Evolutionary conservation across 2,329 filamentous ascomycete species (phyloP), one percentile per base, ranked within the genome.

Genomic region (Phialophora tarda): DNA sequence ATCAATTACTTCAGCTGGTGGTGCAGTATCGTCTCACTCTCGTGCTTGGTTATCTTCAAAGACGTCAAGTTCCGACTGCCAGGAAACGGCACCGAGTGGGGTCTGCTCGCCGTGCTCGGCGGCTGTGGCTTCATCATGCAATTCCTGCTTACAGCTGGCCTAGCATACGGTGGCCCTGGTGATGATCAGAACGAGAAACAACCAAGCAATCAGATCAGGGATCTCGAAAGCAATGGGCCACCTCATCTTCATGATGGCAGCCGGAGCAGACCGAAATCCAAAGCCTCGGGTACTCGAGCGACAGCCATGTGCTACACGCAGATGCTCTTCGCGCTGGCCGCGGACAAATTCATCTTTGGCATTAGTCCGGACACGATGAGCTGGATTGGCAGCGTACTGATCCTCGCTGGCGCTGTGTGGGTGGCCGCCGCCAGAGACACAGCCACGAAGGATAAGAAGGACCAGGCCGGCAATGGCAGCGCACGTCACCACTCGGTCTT

Each of bases 1-100:
- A 91, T 96, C 63, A 96, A 92, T 73, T 96, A 93, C 78, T 96
- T 97, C 74, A 87, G 88, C 2, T 80, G 82, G 0, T 89, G 86
- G 80, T 91, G 89, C 72, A 89, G 87, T 0, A 72, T 93, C 2
- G 87, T 96, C 56, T 89, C 88, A 51, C 75, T 84, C 1, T 72
- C 86, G 0, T 86, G 86, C 32, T 85, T 96, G 70, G 69, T 85
- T 4, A 73, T 78, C 2, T 69, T 89, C 3, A 86, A 87, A 2
- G 80, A 79, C 7, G 81, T 89, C 4, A 83, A 83, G 1, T 86
- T 89, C 68, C 75, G 86, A 5, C 75, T 89, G 1, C 88, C 88
- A 0, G 77, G 76, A 0, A 83, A 82, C 12, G 41, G 78, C 2
- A 79, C 82, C 1, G 82, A 93, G 74, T 94, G 91, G 89, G 76